Evolutionary conservation across 176 grass and related monocot genomes (phyloP), one percentile per base, ranked within the genome.

Genomic region (Oryza officinalis): DNA sequence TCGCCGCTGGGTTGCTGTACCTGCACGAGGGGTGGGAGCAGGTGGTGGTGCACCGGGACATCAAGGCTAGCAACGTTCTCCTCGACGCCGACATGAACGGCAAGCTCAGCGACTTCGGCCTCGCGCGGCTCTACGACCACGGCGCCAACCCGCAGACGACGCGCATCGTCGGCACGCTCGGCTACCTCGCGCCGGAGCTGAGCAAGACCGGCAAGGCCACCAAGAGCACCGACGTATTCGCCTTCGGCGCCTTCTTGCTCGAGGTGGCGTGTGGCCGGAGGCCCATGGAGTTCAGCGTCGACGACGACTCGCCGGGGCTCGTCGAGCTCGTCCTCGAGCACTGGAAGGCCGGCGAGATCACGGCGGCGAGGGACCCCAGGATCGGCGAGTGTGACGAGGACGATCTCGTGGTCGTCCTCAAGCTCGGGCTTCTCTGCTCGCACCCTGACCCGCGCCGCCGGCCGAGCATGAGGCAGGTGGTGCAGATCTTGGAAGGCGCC

Each of bases 1-100:
- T 97, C 1, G 91, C 89, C 18, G 84, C 84, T 3, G 94, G 91
- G 31, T 76, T 97, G 20, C 91, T 88, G 57, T 97, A 97, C 81
- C 85, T 97, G 65, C 94, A 97, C 72, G 91, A 94, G 63, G 94
- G 87, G 74, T 97, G 94, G 91, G 91, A 97, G 60, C 91, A 97
- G 75, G 89, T 97, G 75, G 94, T 97, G 71, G 87, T 97, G 75
- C 94, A 98, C 83, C 87, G 96, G 23, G 96, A 98, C 85, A 91
- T 98, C 31, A 98, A 98, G 72, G 41, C 96, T 14, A 76, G 77
- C 30, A 98, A 98, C 80, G 89, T 98, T 27, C 91, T 98, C 22
- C 93, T 98, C 22, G 96, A 98, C 67, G 77, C 14, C 38, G 73
- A 88, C 15, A 85, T 91, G 85, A 95, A 95, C 72, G 96, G 73